Evolutionary conservation across 768 basidiomycete species (phyloP), one percentile per base, ranked within the genome.

Genomic region (Mrakia frigida): DNA sequence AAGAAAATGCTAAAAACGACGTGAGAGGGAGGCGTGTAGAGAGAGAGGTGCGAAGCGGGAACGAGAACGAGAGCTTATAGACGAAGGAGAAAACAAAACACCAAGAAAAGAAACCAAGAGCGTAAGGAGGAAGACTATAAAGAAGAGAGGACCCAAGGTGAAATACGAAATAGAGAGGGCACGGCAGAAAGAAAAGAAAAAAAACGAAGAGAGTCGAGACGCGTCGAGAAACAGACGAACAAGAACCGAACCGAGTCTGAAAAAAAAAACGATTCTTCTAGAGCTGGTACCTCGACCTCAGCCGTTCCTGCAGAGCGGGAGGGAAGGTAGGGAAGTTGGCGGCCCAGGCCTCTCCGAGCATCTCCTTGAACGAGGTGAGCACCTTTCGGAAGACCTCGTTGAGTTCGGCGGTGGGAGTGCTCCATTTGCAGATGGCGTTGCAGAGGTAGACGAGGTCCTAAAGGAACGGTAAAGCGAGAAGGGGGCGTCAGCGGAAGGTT

Each of bases 371-470:
- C 21, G 93, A 94, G 77, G 87, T 88, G 74, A 99, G 85, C 70
- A 86, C 86, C 52, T 83, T 88, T 82, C 90, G 88, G 89, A 99
- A 99, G 93, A 97, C 98, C 68, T 86, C 86, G 82, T 97, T 93
- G 76, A 99, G 87, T 84, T 96, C 93, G 16, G 89, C 86, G 0
- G 95, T 97, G 0, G 97, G 97, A 76, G 89, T 89, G 74, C 90
- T 92, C 97, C 97, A 99, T 78, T 94, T 88, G 72, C 95, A 92
- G 78, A 98, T 92, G 25, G 97, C 93, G 82, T 98, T 98, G 84
- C 96, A 96, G 89, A 99, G 98, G 91, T 92, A 98, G 73, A 96
- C 84, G 79, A 98, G 86, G 80, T 92, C 92, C 96, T 98, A 83
- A 18, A 70, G 68, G 39, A 16, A 56, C 52, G 65, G 11, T 0